phyloP scores from a whole-genome alignment of 2,329 filamentous ascomycete genomes.

The Phialemoniopsis sp. region DNA sequence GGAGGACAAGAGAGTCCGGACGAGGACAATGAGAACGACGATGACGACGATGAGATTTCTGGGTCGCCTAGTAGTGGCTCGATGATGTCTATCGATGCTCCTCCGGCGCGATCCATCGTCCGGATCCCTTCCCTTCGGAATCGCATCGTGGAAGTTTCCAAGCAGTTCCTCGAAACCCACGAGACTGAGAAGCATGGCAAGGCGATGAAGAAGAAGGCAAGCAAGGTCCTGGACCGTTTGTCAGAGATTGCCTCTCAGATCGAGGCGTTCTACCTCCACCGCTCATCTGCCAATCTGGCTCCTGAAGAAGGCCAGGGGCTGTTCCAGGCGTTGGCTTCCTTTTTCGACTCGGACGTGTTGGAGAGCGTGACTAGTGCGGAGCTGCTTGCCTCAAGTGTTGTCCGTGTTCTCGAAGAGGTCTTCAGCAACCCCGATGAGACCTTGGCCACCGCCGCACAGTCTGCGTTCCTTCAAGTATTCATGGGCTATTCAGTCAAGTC shows the following conservation, averaged over 20 bases:
- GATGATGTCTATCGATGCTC: constrained; percentile 59
- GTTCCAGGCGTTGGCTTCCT: constrained; percentile 72
- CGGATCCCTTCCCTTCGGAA: constrained; percentile 59
- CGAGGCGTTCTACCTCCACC: constrained; percentile 62
- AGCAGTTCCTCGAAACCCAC: constrained; percentile 78
- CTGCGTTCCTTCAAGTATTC: constrained; percentile 86
- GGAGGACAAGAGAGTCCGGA: constrained; percentile 23
- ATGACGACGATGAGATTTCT: constrained; percentile 53
- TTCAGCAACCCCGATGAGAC: constrained; percentile 69
- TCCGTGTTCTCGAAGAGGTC: constrained; percentile 76
- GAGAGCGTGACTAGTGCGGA: constrained; percentile 96
- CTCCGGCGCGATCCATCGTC: constrained; percentile 41
- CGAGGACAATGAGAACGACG: constrained; percentile 43
- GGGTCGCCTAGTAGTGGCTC: constrained; percentile 63
- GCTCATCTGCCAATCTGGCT: constrained; percentile 38
- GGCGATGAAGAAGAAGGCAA: constrained; percentile 74
- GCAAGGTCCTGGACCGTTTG: constrained; percentile 69
- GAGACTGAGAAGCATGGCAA: constrained; percentile 71
- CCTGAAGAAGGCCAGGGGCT: constrained; percentile 55
- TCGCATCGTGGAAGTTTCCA: constrained; percentile 71
- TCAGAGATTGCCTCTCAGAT: constrained; percentile 69
- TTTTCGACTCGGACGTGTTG: constrained; percentile 84
- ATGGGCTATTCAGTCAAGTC: constrained; percentile 72
- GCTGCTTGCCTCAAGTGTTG: constrained; percentile 83
- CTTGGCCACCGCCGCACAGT: constrained; percentile 63